Base-by-base conservation (phyloP, 441 rosid genomes). In the Isatis lusitanica region DNA sequence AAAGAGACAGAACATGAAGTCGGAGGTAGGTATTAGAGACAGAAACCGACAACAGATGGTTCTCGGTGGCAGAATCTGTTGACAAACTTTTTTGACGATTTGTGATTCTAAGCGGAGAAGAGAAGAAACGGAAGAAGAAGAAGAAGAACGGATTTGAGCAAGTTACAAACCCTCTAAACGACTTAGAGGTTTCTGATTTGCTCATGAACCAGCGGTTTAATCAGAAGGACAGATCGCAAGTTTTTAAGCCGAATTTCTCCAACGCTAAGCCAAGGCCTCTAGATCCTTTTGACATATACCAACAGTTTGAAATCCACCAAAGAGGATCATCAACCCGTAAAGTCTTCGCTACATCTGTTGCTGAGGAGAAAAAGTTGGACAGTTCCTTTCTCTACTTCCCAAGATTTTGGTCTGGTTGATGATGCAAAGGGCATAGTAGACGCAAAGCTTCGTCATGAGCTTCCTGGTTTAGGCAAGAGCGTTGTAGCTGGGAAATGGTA, bases 401-500 rank as follows among this genome's bases (percentile, higher is more conserved):
- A 39, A 6, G 71, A 79, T 53, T 83, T 73, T 66, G 56, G 73
- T 43, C 53, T 89, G 16, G 66, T 13, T 21, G 74, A 77, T 4
- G 90, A 89, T 74, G 97, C 92, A 66, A 44, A 57, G 8, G 93
- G 95, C 1, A 68, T 87, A 2, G 75, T 87, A 0, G 68, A 88
- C 38, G 33, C 13, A 0, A 28, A 66, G 26, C 83, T 66, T n/a
- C 86, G 91, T 1, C 35, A 74, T 11, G 74, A 70, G 46, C 83
- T 86, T 61, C 91, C 88, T 0, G 83, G 48, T 46, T 39, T 36
- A 0, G 65, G 2, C 18, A 77, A 81, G 15, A 33, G 57, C 2
- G 73, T 82, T 5, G 75, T 56, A 4, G 87, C 83, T 18, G 97
- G 94, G 43, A 84, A 79, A 44, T 91, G 92, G 97, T 86, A 85